Evolutionary conservation across 805 yeast genomes (phyloP).

Genomic region (Schizosaccharomyces lindneri): DNA sequence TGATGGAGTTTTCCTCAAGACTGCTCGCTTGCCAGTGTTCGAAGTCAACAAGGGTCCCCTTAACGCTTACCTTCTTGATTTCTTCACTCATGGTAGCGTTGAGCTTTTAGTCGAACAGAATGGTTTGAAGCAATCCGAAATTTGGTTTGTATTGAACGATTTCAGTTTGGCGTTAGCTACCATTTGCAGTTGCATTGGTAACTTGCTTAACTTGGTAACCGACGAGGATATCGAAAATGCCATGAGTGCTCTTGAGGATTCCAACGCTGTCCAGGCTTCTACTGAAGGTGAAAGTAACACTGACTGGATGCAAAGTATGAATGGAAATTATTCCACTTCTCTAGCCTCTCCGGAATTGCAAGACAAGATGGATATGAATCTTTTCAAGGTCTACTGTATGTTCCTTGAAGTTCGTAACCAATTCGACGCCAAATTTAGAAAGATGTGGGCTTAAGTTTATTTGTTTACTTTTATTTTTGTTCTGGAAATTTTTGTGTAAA

Average conservation of each 20-base stretch:
- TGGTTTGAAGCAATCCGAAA: neutral
- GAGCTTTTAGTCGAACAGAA: neutral
- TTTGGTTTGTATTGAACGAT: conserved; percentile 1
- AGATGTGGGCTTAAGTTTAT: conserved; percentile 2
- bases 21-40: neutral
- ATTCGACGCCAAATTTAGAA: conserved; percentile 1
- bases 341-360: neutral
- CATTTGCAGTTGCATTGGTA: neutral
- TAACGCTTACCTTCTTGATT: neutral
- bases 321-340: neutral
- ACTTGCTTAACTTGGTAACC: neutral
- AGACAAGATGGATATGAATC: neutral
- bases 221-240: neutral
- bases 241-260: neutral
- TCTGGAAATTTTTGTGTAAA: neutral
- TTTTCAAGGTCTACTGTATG: neutral
- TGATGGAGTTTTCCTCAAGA: neutral
- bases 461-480: neutral
- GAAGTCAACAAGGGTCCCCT: neutral
- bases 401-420: neutral
- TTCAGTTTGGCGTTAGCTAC: neutral
- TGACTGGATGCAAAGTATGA: neutral
- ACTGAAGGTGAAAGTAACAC: neutral
- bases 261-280: neutral
- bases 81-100: neutral